Percentiles rank a stretch among this genome's conserved stretches.
Evolutionary conservation across 1,139 yeast genomes (phyloP).

Genomic region (Fermentozyma sake): DNA sequence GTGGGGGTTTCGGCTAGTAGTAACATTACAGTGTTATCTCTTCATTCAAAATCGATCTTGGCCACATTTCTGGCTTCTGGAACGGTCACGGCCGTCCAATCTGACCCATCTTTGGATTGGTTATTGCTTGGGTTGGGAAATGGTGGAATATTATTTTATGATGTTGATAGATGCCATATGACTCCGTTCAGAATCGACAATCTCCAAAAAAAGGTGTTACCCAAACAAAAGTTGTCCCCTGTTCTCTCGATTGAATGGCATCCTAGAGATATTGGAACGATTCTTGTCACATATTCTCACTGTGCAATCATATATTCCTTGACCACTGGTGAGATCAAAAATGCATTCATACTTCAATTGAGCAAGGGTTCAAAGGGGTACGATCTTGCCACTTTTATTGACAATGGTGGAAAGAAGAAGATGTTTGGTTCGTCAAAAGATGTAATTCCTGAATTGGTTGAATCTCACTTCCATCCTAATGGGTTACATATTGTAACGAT

Average conservation of each 20-base stretch:
- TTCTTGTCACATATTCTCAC: conserved; percentile 69
- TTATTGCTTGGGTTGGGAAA: conserved; percentile 72
- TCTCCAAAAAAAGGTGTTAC: conserved; percentile 57
- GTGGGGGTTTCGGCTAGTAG: conserved; percentile 57
- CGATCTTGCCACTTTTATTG: conserved; percentile 24
- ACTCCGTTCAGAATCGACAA: conserved; percentile 70
- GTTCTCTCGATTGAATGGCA: conserved; percentile 71
- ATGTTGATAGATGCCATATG: conserved; percentile 70
- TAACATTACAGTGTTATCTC: conserved; percentile 61
- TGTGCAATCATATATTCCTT: conserved; percentile 70
- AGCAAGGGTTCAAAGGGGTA: conserved; percentile 30
- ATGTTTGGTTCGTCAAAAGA: conserved; percentile 38
- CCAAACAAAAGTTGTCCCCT: conserved; percentile 49
- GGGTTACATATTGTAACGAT: conserved; percentile 79
- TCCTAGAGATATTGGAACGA: conserved; percentile 82
- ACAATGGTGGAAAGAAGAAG: conserved; percentile 43
- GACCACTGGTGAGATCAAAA: conserved; percentile 52
- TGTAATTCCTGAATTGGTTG: conserved; percentile 48
- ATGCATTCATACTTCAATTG: conserved; percentile 54
- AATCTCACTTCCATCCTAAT: conserved; percentile 86
- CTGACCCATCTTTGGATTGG: conserved; percentile 91
- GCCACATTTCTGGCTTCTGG: conserved; percentile 58
- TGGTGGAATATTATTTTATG: conserved; percentile 73
- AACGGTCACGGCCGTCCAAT: conserved; percentile 58
- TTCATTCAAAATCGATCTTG: conserved; percentile 58